These are phyloP conservation scores for Coprinellus aureogranulatus DNA, from an alignment of 768 basidiomycete species.

Conservation along the genomic window DNA sequence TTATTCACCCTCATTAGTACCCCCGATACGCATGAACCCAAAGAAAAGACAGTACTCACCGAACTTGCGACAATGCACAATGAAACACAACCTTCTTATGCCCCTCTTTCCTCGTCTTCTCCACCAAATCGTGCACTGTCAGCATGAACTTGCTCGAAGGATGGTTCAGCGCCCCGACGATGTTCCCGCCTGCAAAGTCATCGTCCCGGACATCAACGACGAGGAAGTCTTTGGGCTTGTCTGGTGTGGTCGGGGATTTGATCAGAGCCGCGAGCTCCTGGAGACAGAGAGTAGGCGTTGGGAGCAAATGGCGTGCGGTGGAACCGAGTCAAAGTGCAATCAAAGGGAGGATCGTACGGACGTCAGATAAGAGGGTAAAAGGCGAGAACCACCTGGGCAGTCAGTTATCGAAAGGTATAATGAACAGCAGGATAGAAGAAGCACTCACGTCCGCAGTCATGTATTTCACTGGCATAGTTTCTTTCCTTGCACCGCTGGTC, in stretches of 20 bases:
- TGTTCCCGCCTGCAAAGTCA: slow-evolving; percentile 78
- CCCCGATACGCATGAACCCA: too few species aligned
- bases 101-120: slow-evolving; percentile 47
- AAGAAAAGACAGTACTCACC: slow-evolving; percentile 34
- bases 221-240: slow-evolving; percentile 61
- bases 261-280: slow-evolving; percentile 72
- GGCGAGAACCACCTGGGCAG: too few species aligned
- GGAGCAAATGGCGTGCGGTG: too few species aligned
- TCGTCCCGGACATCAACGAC: slow-evolving; percentile 86
- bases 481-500: too few species aligned
- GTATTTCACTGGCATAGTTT: slow-evolving; percentile 8
- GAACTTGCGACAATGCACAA: slow-evolving; percentile 71
- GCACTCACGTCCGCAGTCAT: slow-evolving; percentile 8
- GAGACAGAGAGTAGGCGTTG: too few species aligned
- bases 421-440: too few species aligned
- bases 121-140: slow-evolving; percentile 57
- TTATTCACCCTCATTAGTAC: slow-evolving; percentile 23
- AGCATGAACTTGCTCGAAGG: slow-evolving; percentile 62
- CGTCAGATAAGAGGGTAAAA: too few species aligned
- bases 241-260: slow-evolving; percentile 51
- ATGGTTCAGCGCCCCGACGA: slow-evolving; percentile 58
- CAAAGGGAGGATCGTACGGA: too few species aligned
- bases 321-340: too few species aligned
- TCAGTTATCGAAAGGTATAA: too few species aligned
- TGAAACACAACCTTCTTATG: slow-evolving; percentile 72